phyloP scores from a whole-genome alignment of 1,284 basidiomycete genomes.

The Cryptococcus sp. region DNA sequence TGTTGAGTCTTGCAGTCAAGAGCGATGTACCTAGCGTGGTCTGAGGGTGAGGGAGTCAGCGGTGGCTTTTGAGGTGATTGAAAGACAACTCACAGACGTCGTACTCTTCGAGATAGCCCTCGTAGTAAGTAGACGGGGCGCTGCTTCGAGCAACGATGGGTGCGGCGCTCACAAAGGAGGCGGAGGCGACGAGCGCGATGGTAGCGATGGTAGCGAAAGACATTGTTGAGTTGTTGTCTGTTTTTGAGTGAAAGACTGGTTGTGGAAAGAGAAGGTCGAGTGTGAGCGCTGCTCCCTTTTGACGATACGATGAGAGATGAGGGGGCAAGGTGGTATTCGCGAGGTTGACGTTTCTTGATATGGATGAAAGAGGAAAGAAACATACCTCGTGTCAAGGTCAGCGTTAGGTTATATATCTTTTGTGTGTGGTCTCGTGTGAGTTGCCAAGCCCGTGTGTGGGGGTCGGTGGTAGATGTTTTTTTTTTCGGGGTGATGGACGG shows the following conservation, averaged over 20 bases:
- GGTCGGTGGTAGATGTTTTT: background rate
- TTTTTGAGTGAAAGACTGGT: constrained; percentile 8
- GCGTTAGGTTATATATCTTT: constrained; percentile 14
- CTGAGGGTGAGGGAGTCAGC: constrained; percentile 12
- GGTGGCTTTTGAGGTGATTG: constrained; percentile 1
- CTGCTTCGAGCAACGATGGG: constrained; percentile 54
- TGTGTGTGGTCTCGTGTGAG: background rate
- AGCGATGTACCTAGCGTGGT: constrained; percentile 66
- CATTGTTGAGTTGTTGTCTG: constrained; percentile 30
- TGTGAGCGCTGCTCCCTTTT: constrained; percentile 17
- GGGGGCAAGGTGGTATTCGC: background rate
- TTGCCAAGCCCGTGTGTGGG: background rate
- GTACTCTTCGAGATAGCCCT: constrained; percentile 59
- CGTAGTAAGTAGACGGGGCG: constrained; percentile 40
- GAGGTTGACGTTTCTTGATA: background rate
- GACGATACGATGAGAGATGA: background rate
- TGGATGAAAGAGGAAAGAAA: constrained; percentile 6
- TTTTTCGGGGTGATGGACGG: constrained; percentile 1
- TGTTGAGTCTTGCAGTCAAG: constrained; percentile 62
- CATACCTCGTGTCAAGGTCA: constrained; percentile 16
- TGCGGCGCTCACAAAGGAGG: constrained; percentile 57
- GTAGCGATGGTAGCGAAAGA: constrained; percentile 55
- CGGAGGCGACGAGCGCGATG: constrained; percentile 56
- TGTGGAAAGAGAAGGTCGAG: background rate
- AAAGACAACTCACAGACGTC: constrained; percentile 50